phyloP scores from a whole-genome alignment of 2,329 filamentous ascomycete species.

The Colletotrichum gloeosporioides region DNA sequence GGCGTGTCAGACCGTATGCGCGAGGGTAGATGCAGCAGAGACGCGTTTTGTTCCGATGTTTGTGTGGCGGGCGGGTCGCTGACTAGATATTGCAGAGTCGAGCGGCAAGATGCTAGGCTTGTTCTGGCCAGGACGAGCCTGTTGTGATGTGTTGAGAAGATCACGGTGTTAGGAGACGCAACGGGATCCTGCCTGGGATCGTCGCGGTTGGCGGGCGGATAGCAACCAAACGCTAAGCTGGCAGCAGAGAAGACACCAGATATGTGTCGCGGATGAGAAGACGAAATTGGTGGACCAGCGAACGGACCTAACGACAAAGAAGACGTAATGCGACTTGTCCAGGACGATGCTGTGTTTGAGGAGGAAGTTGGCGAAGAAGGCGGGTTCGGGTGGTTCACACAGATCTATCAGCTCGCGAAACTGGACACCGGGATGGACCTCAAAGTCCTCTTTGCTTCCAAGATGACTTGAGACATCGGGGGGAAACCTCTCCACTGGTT shows the following conservation, averaged over 20 bases:
- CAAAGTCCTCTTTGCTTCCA: conserved; percentile 35
- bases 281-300: conserved; percentile 1
- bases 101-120: neutral
- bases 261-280: conserved; percentile 2
- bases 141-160: neutral
- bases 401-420: conserved; percentile 25
- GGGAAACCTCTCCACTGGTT: conserved; percentile 28
- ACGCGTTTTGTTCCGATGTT: conserved; percentile 6
- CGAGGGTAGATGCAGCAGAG: conserved; percentile 14
- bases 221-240: conserved; percentile 1
- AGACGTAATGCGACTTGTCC: conserved; percentile 8
- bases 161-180: neutral
- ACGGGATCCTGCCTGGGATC: conserved; percentile 6
- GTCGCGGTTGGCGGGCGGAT: neutral
- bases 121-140: neutral
- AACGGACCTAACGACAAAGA: conserved; percentile 6
- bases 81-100: conserved; percentile 14
- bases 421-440: conserved; percentile 23
- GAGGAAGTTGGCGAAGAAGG: conserved; percentile 21
- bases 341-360: conserved; percentile 3
- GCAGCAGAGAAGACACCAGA: neutral
- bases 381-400: conserved; percentile 24
- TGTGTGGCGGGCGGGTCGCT: conserved; percentile 1
- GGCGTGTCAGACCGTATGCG: conserved; percentile 8
- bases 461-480: conserved; percentile 36